These are phyloP conservation scores for Glomus cerebriforme DNA, from an alignment of 192 early-diverging fungal species.

Conservation along the genomic window DNA sequence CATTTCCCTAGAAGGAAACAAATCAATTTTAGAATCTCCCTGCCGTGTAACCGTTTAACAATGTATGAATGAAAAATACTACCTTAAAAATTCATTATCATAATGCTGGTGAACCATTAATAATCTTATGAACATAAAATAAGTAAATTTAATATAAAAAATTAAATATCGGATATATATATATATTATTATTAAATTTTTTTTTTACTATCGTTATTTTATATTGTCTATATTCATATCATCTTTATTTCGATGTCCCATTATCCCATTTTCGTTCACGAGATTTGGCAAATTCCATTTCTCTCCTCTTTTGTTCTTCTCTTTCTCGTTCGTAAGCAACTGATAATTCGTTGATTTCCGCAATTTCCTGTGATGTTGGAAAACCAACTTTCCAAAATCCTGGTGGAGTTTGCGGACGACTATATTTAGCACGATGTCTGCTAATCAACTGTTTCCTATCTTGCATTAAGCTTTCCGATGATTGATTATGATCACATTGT, in stretches of 20 bases:
- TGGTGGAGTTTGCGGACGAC: slow-evolving; percentile 15
- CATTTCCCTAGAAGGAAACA: no score
- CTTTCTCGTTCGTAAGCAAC: background rate
- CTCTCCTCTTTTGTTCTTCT: slow-evolving; percentile 8
- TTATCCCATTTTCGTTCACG: slow-evolving; percentile 2
- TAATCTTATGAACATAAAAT: no score
- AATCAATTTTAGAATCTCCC: no score
- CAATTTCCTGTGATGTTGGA: slow-evolving; percentile 3
- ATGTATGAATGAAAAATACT: no score
- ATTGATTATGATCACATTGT: background rate
- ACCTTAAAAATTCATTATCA: no score
- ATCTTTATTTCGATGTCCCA: background rate
- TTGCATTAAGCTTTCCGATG: background rate
- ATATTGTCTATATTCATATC: background rate
- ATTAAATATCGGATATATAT: background rate
- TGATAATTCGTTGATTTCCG: slow-evolving; percentile 3
- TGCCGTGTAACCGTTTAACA: no score
- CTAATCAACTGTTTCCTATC: background rate
- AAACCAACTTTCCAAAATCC: slow-evolving; percentile 18
- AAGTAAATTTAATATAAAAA: no score
- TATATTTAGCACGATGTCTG: background rate
- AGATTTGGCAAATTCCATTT: background rate
- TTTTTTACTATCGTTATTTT: background rate
- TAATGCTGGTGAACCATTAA: no score
- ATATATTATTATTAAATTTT: background rate